These are phyloP conservation scores for Dothistroma septosporum DNA, from an alignment of 2,329 filamentous ascomycete species.

Conservation along the genomic window DNA sequence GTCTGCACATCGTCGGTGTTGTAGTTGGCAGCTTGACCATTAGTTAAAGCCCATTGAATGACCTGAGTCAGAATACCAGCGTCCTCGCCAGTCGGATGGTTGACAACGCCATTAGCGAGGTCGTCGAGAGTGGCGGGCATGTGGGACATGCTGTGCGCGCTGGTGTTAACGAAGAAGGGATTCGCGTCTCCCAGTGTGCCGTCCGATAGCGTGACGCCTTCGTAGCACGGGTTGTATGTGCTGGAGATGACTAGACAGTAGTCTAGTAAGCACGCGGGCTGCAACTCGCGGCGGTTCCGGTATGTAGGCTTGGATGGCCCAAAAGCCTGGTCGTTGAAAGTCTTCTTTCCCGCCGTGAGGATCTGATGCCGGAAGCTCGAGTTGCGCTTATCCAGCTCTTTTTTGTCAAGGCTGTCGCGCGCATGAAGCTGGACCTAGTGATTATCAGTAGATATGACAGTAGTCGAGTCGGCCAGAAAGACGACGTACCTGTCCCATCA, in stretches of 20 bases:
- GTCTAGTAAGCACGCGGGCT: neutral
- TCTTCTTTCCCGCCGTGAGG: neutral
- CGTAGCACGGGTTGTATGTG: neutral
- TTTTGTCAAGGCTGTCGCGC: neutral
- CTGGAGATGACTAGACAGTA: neutral
- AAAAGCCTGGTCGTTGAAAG: neutral
- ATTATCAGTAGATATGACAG: neutral
- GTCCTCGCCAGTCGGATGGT: neutral
- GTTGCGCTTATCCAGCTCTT: neutral
- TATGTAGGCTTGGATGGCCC: neutral
- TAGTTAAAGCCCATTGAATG: neutral
- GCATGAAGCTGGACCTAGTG: slow-evolving; percentile 1
- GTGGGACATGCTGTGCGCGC: neutral
- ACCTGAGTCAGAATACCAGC: slow-evolving; percentile 1
- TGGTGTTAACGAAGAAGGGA: neutral
- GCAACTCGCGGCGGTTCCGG: neutral
- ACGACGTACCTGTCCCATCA: neutral
- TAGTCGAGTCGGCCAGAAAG: neutral
- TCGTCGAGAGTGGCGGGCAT: neutral
- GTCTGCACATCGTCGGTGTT: neutral
- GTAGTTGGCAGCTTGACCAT: neutral
- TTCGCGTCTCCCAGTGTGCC: neutral
- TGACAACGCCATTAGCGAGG: neutral
- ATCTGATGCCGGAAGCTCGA: neutral
- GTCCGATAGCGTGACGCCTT: neutral